These are phyloP conservation scores for Thermochaetoides dissita DNA, from an alignment of 2,329 filamentous ascomycete genomes.

Conservation along the genomic window DNA sequence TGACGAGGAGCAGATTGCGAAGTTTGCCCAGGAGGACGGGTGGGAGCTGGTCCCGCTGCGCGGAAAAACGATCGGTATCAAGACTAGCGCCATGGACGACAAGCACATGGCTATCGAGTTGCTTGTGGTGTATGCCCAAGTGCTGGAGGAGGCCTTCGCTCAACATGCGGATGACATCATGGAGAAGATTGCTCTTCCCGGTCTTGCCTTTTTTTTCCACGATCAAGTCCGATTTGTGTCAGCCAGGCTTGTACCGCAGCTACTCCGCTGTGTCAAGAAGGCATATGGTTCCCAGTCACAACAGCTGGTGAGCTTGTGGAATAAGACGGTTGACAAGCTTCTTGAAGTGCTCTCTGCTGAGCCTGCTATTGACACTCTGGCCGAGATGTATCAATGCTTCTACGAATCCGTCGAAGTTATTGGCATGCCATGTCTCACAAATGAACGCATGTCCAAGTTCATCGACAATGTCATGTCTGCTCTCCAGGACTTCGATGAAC, in stretches of 20 bases:
- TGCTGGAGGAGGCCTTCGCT: constrained; percentile 83
- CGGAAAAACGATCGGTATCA: constrained; percentile 96
- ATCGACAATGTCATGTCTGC: constrained; percentile 75
- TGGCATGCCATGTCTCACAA: constrained; percentile 67
- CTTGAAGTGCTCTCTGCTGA: constrained; percentile 88
- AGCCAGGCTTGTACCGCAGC: constrained; percentile 83
- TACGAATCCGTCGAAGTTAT: constrained; percentile 95
- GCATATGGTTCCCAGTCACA: constrained; percentile 69
- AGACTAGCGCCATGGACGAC: constrained; percentile 90
- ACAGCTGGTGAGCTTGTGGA: constrained; percentile 73
- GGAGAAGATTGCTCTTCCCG: constrained; percentile 89
- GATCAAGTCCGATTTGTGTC: constrained; percentile 92
- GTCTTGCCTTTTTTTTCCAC: constrained; percentile 97
- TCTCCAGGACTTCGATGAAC: constrained; percentile 82
- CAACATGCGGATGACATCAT: constrained; percentile 86
- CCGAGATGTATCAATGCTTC: constrained; percentile 99
- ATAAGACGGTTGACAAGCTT: constrained; percentile 72
- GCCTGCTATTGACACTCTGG: constrained; percentile 87
- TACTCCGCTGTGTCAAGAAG: constrained; percentile 89
- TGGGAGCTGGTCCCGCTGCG: constrained; percentile 97
- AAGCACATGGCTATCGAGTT: constrained; percentile 99
- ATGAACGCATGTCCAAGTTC: constrained; percentile 70
- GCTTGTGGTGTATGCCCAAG: constrained; percentile 91
- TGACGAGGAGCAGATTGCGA: constrained; percentile 84
- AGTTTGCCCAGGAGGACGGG: constrained; percentile 85